Base-by-base conservation (phyloP, 129 eudicot species). In the Dittrichia graveolens region DNA sequence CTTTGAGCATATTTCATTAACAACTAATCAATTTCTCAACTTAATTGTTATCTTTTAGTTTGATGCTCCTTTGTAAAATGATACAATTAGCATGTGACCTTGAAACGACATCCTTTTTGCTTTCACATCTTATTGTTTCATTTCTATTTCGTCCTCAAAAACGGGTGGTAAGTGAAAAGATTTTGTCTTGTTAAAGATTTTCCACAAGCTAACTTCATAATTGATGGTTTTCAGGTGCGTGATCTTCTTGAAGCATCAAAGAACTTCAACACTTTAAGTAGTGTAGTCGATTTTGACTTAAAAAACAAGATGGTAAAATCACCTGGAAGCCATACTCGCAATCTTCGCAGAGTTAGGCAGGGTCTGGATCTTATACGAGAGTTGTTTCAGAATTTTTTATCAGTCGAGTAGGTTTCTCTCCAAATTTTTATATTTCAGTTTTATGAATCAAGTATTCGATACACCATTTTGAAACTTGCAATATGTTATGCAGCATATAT, bases 281-380 rank as follows among this genome's bases (percentile, higher is more conserved):
- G 72, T 42, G 70, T 94, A 55, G 83, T 94, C 12, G 99, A 94
- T 6, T 38, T 45, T 48, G 97, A 94, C 82, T 78, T 86, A 7
- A 60, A 76, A 81, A 86, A 90, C 40, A 85, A 90, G 42, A 82
- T 87, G 8, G 97, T 94, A 18, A 94, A 68, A 79, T 75, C 87
- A 72, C 96, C 84, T 42, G 97, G 99, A 67, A 94, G 99, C 82
- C 97, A 85, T 38, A 86, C 97, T 14, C 96, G 99, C 53, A 90
- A 94, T 43, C 79, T 94, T 53, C 97, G 94, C 76, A 90, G 99
- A 83, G 99, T 94, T 83, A 77, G 99, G 76, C 99, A 94, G 83
- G 99, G 99, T 71, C 86, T 94, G 31, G 99, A 94, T 80, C 99
- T 94, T 75, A 83, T 90, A 57, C 73, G 89, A 78, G 96, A 85